Conservation (phyloP, 2,329 filamentous ascomycete genomes). For the Aspergillus sp. region DNA sequence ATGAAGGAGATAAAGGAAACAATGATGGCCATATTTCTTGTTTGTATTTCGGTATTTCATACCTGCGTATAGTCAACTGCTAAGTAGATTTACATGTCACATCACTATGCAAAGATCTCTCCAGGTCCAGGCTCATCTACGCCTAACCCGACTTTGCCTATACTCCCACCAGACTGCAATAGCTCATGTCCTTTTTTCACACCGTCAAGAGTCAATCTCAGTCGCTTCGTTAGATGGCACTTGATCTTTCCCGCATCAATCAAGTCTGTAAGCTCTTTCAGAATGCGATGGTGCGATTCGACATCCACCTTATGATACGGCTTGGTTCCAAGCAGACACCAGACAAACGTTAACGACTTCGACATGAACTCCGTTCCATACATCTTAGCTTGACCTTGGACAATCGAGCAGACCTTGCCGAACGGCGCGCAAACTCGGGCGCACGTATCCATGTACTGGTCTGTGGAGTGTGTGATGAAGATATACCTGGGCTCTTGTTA, state of each 20-base stretch:
- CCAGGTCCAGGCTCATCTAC: not conserved
- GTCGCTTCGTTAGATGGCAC: slow-evolving; percentile 2
- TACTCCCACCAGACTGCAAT: slow-evolving; percentile 41
- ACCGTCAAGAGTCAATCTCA: slow-evolving; percentile 34
- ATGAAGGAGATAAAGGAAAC: too few relatives aligned
- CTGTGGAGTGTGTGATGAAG: slow-evolving; percentile 46
- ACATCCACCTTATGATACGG: slow-evolving; percentile 43
- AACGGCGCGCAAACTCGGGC: slow-evolving; percentile 46
- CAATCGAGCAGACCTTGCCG: slow-evolving; percentile 50
- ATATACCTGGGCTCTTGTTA: slow-evolving; percentile 38
- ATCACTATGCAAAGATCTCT: not conserved
- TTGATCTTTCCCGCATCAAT: not conserved
- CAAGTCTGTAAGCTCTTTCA: slow-evolving; percentile 38
- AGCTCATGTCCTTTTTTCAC: slow-evolving; percentile 43
- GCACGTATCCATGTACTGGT: slow-evolving; percentile 43
- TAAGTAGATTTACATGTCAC: not conserved
- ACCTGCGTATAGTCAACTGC: too few relatives aligned
- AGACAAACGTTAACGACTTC: slow-evolving; percentile 47
- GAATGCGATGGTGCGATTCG: slow-evolving; percentile 44
- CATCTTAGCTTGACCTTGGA: slow-evolving; percentile 47
- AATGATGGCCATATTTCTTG: too few relatives aligned
- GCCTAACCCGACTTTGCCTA: slow-evolving; percentile 13
- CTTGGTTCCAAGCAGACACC: slow-evolving; percentile 47
- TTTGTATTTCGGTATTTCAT: too few relatives aligned
- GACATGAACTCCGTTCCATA: slow-evolving; percentile 51